Percentiles rank a stretch among this genome's conserved stretches.
These are phyloP conservation scores for Fusarium piperis DNA, from an alignment of 2,329 filamentous ascomycete species.

Conservation along the genomic window DNA sequence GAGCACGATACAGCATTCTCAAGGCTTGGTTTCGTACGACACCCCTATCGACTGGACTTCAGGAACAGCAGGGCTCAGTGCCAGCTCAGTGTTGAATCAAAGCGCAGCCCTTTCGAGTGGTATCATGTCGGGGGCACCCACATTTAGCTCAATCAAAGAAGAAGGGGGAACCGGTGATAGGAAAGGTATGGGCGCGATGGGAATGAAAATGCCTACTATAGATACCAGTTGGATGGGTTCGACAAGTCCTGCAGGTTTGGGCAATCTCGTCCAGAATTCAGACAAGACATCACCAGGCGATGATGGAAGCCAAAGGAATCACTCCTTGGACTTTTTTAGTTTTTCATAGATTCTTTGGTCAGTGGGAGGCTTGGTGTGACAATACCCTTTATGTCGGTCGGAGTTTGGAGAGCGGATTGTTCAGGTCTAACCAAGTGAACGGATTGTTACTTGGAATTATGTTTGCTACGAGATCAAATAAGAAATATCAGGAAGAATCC, in stretches of 20 bases:
- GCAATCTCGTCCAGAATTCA: conserved; percentile 44
- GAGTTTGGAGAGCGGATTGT: conserved; percentile 11
- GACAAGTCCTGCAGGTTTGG: conserved; percentile 46
- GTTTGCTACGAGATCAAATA: not conserved
- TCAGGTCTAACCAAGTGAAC: not conserved
- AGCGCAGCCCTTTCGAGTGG: conserved; percentile 38
- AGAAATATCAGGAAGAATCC: not conserved
- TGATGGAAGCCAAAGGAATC: conserved; percentile 43
- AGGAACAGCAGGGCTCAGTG: conserved; percentile 43
- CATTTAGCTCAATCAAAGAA: conserved; percentile 25
- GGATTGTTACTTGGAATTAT: not conserved
- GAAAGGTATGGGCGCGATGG: not conserved
- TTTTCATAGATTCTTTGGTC: conserved; percentile 33
- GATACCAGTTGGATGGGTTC: conserved; percentile 24
- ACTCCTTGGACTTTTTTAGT: conserved; percentile 54
- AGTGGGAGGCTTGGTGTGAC: not conserved
- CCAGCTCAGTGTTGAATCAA: conserved; percentile 42
- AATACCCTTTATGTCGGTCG: conserved; percentile 3
- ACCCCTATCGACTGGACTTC: conserved; percentile 41
- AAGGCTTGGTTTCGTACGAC: conserved; percentile 36
- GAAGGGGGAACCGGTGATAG: not conserved
- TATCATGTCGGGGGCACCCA: conserved; percentile 34
- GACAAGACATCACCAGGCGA: conserved; percentile 39
- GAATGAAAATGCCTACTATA: conserved; percentile 5
- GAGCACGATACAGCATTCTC: conserved; percentile 33